Evolutionary conservation across 1,284 basidiomycete genomes (phyloP).

Genomic region (Papiliotrema nemorosa): DNA sequence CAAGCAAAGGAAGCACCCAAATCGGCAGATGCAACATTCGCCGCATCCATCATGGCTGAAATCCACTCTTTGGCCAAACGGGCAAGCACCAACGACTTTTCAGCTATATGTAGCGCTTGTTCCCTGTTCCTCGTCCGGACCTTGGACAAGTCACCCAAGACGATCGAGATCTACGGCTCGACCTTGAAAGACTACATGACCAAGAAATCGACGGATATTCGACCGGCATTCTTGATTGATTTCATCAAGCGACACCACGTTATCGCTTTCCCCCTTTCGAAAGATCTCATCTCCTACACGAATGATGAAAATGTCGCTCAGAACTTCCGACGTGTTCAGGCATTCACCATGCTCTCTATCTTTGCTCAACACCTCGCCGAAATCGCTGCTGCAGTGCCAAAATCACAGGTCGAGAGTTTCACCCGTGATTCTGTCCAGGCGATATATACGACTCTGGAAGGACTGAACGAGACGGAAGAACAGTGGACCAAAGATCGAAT

Average conservation of each 20-base stretch:
- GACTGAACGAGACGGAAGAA: constrained; percentile 50
- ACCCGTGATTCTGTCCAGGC: constrained; percentile 56
- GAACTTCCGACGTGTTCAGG: constrained; percentile 69
- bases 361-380: constrained; percentile 62
- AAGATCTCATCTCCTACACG: constrained; percentile 56
- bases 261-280: constrained; percentile 65
- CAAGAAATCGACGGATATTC: constrained; percentile 74
- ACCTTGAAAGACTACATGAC: constrained; percentile 75
- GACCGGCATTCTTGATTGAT: constrained; percentile 72
- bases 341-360: constrained; percentile 66
- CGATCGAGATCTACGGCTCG: constrained; percentile 60
- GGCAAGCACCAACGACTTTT: constrained; percentile 60
- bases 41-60: constrained; percentile 54
- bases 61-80: constrained; percentile 73
- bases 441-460: constrained; percentile 56
- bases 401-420: constrained; percentile 54
- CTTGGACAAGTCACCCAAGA: constrained; percentile 44
- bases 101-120: constrained; percentile 64
- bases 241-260: constrained; percentile 67
- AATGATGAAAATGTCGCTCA: constrained; percentile 61
- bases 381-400: constrained; percentile 50
- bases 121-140: constrained; percentile 69
- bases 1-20: constrained; percentile 68
- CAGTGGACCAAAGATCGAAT: constrained; percentile 62
- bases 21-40: constrained; percentile 50